These are phyloP conservation scores for Neurospora sp. DNA, from an alignment of 495 filamentous ascomycete species.

Conservation along the genomic window DNA sequence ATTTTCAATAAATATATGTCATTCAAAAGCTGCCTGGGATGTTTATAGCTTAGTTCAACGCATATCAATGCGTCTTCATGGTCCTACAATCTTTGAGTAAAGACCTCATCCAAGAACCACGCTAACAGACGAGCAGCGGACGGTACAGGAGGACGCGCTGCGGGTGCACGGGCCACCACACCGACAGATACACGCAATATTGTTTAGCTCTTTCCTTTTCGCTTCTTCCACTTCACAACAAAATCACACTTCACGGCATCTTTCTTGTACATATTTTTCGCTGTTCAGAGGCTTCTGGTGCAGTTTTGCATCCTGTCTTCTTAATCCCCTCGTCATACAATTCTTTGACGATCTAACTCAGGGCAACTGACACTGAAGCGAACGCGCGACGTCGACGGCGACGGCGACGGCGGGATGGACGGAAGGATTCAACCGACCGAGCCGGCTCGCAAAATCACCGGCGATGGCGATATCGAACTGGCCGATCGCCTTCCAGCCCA, in stretches of 20 bases:
- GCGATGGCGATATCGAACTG: not conserved
- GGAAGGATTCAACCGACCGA: not conserved
- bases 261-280: not conserved
- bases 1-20: no score
- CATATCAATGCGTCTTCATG: not conserved
- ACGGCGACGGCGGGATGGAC: not conserved
- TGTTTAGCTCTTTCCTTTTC: not conserved
- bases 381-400: not conserved
- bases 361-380: not conserved
- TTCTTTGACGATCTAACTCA: not conserved
- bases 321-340: accelerated
- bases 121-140: not conserved
- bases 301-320: no score
- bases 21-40: not conserved
- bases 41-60: not conserved
- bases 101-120: not conserved
- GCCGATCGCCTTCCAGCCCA: no score
- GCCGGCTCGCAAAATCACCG: not conserved
- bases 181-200: not conserved
- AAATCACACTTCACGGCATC: not conserved
- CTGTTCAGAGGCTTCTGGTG: not conserved
- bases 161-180: not conserved
- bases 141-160: not conserved
- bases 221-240: not conserved
- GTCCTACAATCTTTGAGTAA: not conserved